These are phyloP conservation scores for Lippia alba DNA, from an alignment of 305 asterid species.

Conservation along the genomic window DNA sequence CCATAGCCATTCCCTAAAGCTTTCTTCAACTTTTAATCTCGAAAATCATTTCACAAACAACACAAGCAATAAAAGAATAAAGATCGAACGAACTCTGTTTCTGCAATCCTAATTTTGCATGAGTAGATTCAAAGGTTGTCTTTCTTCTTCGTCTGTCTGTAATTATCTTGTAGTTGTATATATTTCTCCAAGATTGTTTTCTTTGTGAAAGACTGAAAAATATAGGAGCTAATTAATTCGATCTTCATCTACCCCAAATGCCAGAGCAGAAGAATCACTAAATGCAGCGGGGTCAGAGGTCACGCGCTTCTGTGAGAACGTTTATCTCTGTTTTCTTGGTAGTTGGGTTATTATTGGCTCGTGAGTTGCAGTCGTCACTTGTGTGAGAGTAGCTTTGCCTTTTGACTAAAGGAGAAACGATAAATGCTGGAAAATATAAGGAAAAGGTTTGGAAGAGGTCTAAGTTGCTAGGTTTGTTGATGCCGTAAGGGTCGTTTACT, in stretches of 20 bases:
- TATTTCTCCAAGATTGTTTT: neutral
- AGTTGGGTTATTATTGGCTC: conserved; percentile 11
- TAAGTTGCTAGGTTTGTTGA: neutral
- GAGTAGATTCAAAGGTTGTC: conserved; percentile 5
- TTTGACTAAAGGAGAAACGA: conserved; percentile 8
- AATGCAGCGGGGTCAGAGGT: conserved; percentile 45
- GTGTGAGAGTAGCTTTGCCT: neutral
- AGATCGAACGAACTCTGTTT: neutral
- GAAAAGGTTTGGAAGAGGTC: neutral
- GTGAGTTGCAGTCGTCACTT: conserved; percentile 7
- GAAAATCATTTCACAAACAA: neutral
- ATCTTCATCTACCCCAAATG: conserved; percentile 46
- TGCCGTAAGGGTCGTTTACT: no score
- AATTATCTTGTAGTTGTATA: conserved; percentile 1
- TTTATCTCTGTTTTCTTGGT: neutral
- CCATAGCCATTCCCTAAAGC: conserved; percentile 51
- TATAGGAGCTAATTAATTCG: conserved; percentile 12
- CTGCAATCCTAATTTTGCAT: conserved; percentile 32
- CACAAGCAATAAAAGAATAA: neutral
- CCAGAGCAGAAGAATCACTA: conserved; percentile 40
- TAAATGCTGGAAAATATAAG: neutral
- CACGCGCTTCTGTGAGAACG: conserved; percentile 36
- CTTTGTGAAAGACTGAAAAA: neutral
- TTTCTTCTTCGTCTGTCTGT: neutral
- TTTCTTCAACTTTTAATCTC: neutral